These are phyloP conservation scores for Pelargonium hybrid DNA, from an alignment of 441 rosid genomes.

Conservation along the genomic window DNA sequence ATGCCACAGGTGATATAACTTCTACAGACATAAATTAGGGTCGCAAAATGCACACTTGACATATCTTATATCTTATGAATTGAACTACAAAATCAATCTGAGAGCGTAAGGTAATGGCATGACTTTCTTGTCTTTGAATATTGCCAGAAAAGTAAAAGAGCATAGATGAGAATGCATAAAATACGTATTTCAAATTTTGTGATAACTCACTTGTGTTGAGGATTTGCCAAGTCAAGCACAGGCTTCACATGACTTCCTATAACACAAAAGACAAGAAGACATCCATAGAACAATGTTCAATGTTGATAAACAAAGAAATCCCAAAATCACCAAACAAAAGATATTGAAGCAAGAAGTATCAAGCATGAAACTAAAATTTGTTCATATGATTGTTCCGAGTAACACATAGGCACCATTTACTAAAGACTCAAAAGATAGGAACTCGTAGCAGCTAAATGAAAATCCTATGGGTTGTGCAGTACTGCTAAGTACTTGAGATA, in stretches of 20 bases:
- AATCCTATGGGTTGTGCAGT: neutral
- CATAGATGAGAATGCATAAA: neutral
- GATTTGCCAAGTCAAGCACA: conserved; percentile 58
- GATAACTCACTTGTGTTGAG: conserved; percentile 70
- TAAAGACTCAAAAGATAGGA: neutral
- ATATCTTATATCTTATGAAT: neutral
- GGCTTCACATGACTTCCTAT: conserved; percentile 55
- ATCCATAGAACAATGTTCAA: neutral
- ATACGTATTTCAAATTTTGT: neutral
- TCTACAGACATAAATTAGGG: neutral
- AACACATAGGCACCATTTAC: neutral
- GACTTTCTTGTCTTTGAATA: neutral
- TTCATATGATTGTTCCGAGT: neutral
- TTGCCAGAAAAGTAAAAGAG: neutral
- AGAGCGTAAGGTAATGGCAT: no score
- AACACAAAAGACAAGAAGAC: neutral
- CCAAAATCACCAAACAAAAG: neutral
- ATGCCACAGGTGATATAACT: no score
- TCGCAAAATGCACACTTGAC: neutral
- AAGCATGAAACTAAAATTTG: neutral
- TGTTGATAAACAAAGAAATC: neutral
- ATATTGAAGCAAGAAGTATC: neutral
- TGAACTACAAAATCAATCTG: neutral
- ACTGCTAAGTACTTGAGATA: neutral
- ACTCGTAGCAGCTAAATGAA: neutral